Evolutionary conservation across 2,329 filamentous ascomycete genomes (phyloP), one percentile per base, ranked within the genome.

Genomic region (Fusarium albosuccineum): DNA sequence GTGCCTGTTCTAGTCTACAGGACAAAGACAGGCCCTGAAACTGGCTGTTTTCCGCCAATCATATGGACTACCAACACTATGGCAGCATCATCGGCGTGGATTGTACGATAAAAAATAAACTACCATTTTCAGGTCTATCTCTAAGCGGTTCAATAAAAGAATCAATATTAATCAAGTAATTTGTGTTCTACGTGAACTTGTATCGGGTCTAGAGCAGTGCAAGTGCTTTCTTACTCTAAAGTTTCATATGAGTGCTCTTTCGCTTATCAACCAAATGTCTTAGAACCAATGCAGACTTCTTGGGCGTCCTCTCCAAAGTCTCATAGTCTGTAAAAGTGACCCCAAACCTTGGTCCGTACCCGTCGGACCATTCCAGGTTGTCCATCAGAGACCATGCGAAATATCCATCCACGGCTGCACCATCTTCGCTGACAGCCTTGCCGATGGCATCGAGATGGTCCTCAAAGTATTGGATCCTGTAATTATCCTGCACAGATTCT

Each of bases 371-470:
- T 29, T 70, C 67, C 9, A 70, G 39, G 1, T 70, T 67, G 4
- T 70, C 66, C 63, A 70, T 67, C 6, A 70, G 22, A 5, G 63
- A 65, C 67, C 67, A 67, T 0, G 66, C 64, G 40, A 67, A 67
- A n/a, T 69, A 70, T 0, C 67, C 66, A 4, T 58, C 26, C 6
- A 69, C 37, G 0, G 39, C 29, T 1, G 60, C 33, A 0, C 63
- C 57, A 14, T 70, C 66, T 11, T 65, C 63, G 64, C 64, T 9
- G 1, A 64, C 45, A 1, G 66, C 40, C 16, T 42, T 64, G 0
- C 70, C 75, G 36, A 81, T 76, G 0, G 80, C 74, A 37, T 81
- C 77, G 2, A 82, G 62, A 29, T 82, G 79, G 17, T 78, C 73
- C 11, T 74, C 67, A 51, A 82, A 80, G 45, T 82, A 82, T 9